Base-by-base conservation (phyloP, 345 rosid species). In the Ceriops decandra region DNA sequence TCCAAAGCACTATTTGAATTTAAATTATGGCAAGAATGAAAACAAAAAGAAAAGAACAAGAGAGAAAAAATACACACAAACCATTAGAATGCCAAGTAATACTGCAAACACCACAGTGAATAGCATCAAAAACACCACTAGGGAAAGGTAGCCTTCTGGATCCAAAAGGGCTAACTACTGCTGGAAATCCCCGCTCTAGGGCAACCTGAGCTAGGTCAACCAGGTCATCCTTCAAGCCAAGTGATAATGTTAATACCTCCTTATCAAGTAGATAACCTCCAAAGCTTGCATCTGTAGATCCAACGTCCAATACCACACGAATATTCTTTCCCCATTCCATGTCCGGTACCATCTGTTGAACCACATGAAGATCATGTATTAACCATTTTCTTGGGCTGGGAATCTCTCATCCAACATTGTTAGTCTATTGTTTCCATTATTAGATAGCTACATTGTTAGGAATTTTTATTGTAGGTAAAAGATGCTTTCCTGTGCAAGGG, bases 251-350 rank as follows among this genome's bases (percentile, higher is more conserved):
- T 46, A 93, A 78, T 49, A 93, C 95, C 56, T 85, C 85, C 77
- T 85, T 93, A 69, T 88, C 97, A 79, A 91, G 84, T 60, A 88
- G 86, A 59, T 91, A 85, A 66, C 89, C 88, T 58, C 74, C 88
- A 76, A 93, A 85, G 73, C 91, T 88, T 65, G 96, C 79, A 58
- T 91, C 93, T 77, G 70, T 38, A 71, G 91, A 85, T 66, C 97
- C 97, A 64, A 87, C 82, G 67, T 93, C 95, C 88, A 93, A 78
- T 56, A 93, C 89, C 67, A 91, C 79, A 72, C 89, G 96, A 47
- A 89, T 85, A 80, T 93, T 93, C 88, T 91, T 93, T 64, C 98
- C 98, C 98, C 98, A 93, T 84, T 91, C 96, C 68, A 93, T 89
- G 75, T 93, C 98, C 64, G 97, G 98, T 71, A 93, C 98, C 96